Base-by-base conservation (phyloP, 2,329 filamentous ascomycete species). In the Penicillium paneum region DNA sequence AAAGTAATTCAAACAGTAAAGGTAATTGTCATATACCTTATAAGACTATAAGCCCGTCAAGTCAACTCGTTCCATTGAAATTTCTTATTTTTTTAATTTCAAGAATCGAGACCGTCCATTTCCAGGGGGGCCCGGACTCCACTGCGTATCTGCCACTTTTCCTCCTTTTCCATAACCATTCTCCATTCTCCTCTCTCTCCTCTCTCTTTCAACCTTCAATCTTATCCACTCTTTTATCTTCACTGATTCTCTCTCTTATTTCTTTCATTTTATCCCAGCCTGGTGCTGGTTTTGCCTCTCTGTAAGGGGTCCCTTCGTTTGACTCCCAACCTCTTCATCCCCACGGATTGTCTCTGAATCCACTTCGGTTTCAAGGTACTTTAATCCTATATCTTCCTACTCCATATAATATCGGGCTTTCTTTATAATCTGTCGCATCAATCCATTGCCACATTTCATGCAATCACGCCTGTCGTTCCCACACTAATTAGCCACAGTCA, bases 201-300 rank as follows among this genome's bases (percentile, higher is more conserved):
- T 51, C 49, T 35, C 24, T 34, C 42, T 41, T 49, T 50, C 39
- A 50, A 44, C 43, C 39, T 40, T 41, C 36, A 31, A 31, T 48
- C 19, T 26, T 47, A 29, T 45, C 38, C 47, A 49, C 40, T 44
- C 51, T 53, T 56, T 57, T 55, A 43, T 44, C 29, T 31, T 26
- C 24, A 56, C 35, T 8, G 38, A 21, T 43, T 39, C 47, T 52
- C 45, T 47, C 52, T 55, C 53, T 61, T 56, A 42, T 51, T 60
- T 55, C 55, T 57, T 50, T 41, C 53, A 39, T 39, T 44, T 56
- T 57, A 55, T 58, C 59, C 55, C 64, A 62, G 67, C 67, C 67
- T 63, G 65, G 65, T 61, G 65, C 65, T 67, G 61, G 60, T 49
- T 58, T 55, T 53, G 42, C 41, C 52, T 58, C 56, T 55, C 58